These are phyloP conservation scores for Chenopodium album DNA, from an alignment of 148 eudicot genomes.

Conservation along the genomic window DNA sequence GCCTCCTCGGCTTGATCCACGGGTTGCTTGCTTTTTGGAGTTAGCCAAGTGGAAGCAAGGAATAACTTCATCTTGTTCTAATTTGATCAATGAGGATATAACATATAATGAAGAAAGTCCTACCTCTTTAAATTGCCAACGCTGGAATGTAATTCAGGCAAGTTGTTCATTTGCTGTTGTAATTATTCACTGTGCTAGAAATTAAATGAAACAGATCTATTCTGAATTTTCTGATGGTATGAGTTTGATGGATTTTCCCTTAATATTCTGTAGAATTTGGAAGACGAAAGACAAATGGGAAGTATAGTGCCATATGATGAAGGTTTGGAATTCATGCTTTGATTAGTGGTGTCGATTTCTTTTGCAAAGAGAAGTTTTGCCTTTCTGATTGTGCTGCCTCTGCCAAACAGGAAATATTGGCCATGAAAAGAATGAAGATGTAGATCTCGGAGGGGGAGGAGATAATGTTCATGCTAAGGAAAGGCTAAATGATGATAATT, in stretches of 20 bases:
- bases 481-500: background rate
- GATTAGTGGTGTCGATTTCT: background rate
- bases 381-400: background rate
- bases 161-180: slow-evolving; percentile 7
- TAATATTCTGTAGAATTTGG: slow-evolving; percentile 6
- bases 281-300: background rate
- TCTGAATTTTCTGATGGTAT: background rate
- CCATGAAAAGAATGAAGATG: slow-evolving; percentile 26
- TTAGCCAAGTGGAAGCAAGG: slow-evolving; percentile 43
- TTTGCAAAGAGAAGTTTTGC: background rate
- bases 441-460: slow-evolving; percentile 28
- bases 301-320: background rate
- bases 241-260: background rate
- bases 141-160: slow-evolving; percentile 8
- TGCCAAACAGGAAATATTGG: slow-evolving; percentile 29
- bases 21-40: slow-evolving; percentile 38
- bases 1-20: slow-evolving; percentile 28
- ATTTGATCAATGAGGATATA: background rate
- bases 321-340: slow-evolving; percentile 8
- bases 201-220: background rate
- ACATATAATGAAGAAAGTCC: background rate
- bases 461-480: background rate
- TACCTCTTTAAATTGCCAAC: background rate
- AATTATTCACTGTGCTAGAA: background rate
- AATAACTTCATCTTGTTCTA: background rate